These are phyloP conservation scores for Xylariaceae sp. DNA, from an alignment of 2,329 filamentous ascomycete species.

Conservation along the genomic window DNA sequence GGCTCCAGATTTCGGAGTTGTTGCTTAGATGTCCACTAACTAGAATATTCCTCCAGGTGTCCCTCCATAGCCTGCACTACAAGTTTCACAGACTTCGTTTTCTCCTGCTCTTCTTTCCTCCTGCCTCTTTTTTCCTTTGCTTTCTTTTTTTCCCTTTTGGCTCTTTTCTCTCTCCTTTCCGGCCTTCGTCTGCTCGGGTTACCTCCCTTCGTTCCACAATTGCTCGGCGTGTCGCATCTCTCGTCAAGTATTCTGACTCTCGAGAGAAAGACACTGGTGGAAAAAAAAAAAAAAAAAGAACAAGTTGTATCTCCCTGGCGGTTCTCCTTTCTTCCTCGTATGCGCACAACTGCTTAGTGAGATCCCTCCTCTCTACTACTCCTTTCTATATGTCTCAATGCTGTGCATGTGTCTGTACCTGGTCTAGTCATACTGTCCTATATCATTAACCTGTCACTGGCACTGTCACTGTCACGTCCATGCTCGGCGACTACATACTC, in stretches of 20 bases:
- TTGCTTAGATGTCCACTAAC: slow-evolving; percentile 3
- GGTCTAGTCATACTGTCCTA: background rate
- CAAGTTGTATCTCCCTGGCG: background rate
- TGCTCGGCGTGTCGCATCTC: background rate
- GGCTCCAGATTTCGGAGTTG: slow-evolving; percentile 17
- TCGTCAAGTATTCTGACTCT: background rate
- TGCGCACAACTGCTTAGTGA: slow-evolving; percentile 13
- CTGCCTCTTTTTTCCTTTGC: background rate
- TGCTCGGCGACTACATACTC: background rate
- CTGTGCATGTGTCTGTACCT: background rate
- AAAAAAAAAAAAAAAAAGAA: background rate
- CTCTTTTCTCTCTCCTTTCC: background rate
- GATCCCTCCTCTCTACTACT: slow-evolving; percentile 4
- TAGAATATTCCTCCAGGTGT: background rate
- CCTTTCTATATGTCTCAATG: background rate
- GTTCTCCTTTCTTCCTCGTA: slow-evolving; percentile 5
- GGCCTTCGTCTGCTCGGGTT: background rate
- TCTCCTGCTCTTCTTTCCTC: slow-evolving; percentile 1
- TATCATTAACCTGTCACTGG: background rate
- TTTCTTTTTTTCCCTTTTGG: background rate
- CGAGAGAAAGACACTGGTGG: background rate
- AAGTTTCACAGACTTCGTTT: slow-evolving; percentile 8
- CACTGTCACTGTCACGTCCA: background rate
- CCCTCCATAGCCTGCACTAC: background rate
- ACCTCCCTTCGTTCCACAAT: background rate